phyloP scores from a whole-genome alignment of 2,329 filamentous ascomycete genomes.

The Alternaria dauci region DNA sequence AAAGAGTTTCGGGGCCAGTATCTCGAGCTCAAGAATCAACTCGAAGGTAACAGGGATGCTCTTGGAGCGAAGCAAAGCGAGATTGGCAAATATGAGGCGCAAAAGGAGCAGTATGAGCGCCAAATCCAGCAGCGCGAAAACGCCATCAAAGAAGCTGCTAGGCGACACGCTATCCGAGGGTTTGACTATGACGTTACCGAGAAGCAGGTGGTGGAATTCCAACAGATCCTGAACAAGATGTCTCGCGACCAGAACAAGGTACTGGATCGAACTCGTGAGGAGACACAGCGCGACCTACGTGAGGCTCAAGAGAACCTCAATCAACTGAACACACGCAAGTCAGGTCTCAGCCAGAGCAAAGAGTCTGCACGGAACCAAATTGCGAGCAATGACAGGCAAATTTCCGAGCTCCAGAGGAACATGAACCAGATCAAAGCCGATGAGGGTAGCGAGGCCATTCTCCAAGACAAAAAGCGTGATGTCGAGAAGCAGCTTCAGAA shows the following conservation, averaged over 20 bases:
- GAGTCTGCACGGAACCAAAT: constrained; percentile 77
- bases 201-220: constrained; percentile 76
- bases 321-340: constrained; percentile 76
- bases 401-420: constrained; percentile 70
- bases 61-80: constrained; percentile 64
- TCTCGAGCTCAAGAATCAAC: constrained; percentile 64
- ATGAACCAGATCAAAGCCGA: constrained; percentile 80
- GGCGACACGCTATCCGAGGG: constrained; percentile 79
- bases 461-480: constrained; percentile 78
- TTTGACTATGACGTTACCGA: constrained; percentile 83
- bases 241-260: constrained; percentile 80
- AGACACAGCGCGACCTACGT: constrained; percentile 77
- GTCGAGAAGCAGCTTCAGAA: constrained; percentile 69
- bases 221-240: constrained; percentile 77
- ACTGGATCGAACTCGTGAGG: constrained; percentile 75
- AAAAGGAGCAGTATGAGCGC: constrained; percentile 85
- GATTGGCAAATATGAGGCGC: constrained; percentile 80
- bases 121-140: constrained; percentile 75
- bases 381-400: constrained; percentile 74
- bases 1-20: constrained; percentile 71
- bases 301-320: constrained; percentile 76
- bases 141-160: constrained; percentile 80
- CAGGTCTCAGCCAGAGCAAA: constrained; percentile 76
- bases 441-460: constrained; percentile 80
- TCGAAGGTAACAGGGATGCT: constrained; percentile 56